Base-by-base conservation (phyloP, 179 eudicot species). In the Heliamphora pulchella region DNA sequence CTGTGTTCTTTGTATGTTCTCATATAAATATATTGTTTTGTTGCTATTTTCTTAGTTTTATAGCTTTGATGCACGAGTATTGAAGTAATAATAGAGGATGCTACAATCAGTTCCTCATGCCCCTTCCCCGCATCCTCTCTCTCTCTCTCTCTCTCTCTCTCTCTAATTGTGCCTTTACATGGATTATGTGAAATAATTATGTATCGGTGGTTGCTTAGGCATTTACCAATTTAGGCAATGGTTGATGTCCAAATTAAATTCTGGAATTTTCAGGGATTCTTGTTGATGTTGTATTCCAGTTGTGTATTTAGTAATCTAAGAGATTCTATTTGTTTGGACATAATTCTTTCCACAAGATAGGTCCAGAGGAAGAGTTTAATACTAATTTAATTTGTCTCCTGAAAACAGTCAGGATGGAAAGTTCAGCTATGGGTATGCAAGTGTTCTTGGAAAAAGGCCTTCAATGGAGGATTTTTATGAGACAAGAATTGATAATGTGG, bases 401-500 rank as follows among this genome's bases (percentile, higher is more conserved):
- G 18, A n/a, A 43, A 80, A 78, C 92, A 94, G 99, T 81, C 94
- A 94, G 82, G 88, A 96, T 82, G 94, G 93, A 54, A 94, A 88
- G 84, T 96, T 96, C 82, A 92, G 93, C 91, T 96, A 94, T 84
- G 99, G 99, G 57, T 96, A 92, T 88, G 94, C 99, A 75, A 96
- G 99, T 87, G 91, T 94, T 79, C 92, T 94, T n/a, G 99, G 99
- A 46, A 96, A 96, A 86, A 90, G 99, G 77, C 90, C 99, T 80
- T 96, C 99, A 77, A 96, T 96, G 99, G 99, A 96, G 87, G 99
- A 96, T 80, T 96, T 92, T 77, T 92, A 94, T 77, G 98, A 95
- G 89, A 92, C 98, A 43, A 91, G 98, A 85, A 92, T 95, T 79
- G 98, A 95, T 84, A 95, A 95, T 67, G 95, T 95, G 44, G 93